phyloP scores from a whole-genome alignment of 208 protist species.

The Trypanosomatidae sp. region DNA sequence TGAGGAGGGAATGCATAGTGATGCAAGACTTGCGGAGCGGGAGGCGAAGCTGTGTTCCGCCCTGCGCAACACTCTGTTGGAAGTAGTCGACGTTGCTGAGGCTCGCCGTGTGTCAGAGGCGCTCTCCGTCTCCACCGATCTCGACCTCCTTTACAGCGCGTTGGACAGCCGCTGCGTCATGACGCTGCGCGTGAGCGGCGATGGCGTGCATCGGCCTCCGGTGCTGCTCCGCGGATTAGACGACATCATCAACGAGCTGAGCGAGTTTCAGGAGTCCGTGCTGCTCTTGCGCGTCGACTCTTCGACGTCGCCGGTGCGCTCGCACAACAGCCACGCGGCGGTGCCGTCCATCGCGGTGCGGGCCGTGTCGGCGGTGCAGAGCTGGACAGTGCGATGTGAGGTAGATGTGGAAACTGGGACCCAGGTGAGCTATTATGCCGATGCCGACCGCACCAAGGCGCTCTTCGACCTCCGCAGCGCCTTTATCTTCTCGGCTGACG shows the following conservation, averaged over 20 bases:
- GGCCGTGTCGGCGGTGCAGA: constrained; percentile 30
- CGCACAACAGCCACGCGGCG: too few species aligned
- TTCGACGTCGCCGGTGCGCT: too few species aligned
- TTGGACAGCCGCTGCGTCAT: constrained; percentile 33
- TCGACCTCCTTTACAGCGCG: constrained; percentile 17
- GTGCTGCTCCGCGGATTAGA: constrained; percentile 27
- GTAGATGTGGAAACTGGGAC: constrained; percentile 36
- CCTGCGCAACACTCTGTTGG: constrained; percentile 17
- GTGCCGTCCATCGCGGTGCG: constrained; percentile 9
- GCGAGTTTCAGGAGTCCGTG: constrained; percentile 50
- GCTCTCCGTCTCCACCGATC: constrained; percentile 33
- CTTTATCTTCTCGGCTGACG: constrained; percentile 37
- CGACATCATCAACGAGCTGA: constrained; percentile 51
- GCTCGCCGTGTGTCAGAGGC: constrained; percentile 28
- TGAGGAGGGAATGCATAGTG: background rate
- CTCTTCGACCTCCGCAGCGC: constrained; percentile 41
- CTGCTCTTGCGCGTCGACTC: constrained; percentile 27
- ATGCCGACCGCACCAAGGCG: constrained; percentile 18
- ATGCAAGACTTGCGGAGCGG: background rate
- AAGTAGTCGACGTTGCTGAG: constrained; percentile 21
- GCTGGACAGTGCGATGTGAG: constrained; percentile 8
- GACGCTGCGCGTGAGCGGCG: constrained; percentile 23
- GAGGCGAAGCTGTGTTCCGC: constrained; percentile 14
- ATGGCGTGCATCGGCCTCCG: constrained; percentile 12
- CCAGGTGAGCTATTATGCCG: constrained; percentile 45